A percentile compares a stretch with the other conserved stretches of the same genome.
Conservation (phyloP, 441 rosid species). For the Gossypium davidsonii region DNA sequence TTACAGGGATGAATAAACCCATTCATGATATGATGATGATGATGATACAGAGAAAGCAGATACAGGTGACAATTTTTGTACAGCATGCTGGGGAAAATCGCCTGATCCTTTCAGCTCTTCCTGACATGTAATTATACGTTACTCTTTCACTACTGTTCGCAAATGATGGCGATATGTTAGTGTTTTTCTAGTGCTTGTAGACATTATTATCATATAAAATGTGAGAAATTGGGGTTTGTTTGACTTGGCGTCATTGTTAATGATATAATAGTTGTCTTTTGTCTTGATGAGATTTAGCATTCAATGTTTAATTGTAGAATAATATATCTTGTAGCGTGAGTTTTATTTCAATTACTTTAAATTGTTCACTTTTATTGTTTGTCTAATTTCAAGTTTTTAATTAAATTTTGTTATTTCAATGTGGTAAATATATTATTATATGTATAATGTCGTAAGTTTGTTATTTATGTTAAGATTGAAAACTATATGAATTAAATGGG, state of each 20-base stretch:
- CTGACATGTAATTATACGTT: slow-evolving; percentile 45
- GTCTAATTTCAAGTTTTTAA: too few relatives aligned
- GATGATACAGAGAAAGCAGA: slow-evolving; percentile 12
- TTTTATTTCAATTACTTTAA: too few relatives aligned
- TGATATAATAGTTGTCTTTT: neutral
- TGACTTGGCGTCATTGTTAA: neutral
- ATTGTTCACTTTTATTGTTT: too few relatives aligned
- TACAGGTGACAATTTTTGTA: slow-evolving; percentile 24
- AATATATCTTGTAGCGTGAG: neutral
- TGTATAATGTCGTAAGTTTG: too few relatives aligned
- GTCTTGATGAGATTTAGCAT: neutral
- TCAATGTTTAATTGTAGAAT: neutral
- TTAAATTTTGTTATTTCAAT: too few relatives aligned
- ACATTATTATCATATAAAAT: slow-evolving; percentile 12
- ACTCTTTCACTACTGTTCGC: slow-evolving; percentile 19
- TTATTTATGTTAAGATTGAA: too few relatives aligned
- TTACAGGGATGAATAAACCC: slow-evolving; percentile 7
- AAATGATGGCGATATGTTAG: slow-evolving; percentile 4
- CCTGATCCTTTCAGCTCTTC: slow-evolving; percentile 42
- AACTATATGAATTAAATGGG: too few relatives aligned
- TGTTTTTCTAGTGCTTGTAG: slow-evolving; percentile 10
- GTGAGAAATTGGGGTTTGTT: slow-evolving; percentile 12
- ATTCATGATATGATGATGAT: neutral
- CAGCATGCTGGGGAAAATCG: slow-evolving; percentile 28
- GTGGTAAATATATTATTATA: too few relatives aligned